Evolutionary conservation across 2,329 filamentous ascomycete genomes (phyloP), one percentile per base, ranked within the genome.

Genomic region (Zasmidium citrigriseum): DNA sequence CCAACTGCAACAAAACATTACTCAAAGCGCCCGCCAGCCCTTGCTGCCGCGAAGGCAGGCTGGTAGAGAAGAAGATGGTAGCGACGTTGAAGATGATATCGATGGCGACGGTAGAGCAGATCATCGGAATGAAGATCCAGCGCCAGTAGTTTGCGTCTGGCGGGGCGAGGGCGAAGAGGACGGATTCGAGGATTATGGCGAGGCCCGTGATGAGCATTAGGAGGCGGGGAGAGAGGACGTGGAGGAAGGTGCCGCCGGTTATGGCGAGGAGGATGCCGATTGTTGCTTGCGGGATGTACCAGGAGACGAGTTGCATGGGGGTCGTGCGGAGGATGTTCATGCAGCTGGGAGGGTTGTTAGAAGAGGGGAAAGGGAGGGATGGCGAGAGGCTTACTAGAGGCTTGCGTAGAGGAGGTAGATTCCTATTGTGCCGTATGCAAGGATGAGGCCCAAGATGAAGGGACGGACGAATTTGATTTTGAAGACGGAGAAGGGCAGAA

Each of bases 1-100:
- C 87, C 9, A 93, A 78, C 67, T 90, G 89, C 25, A 91, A 70
- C 1, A 91, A 74, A 49, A 84, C 86, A 74, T 89, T 91, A 67
- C 89, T 86, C 12, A 92, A 72, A 0, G 86, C 89, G 1, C 89
- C 88, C 0, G 89, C 89, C 0, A 91, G 78, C 0, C 88, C 89
- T 70, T 93, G 90, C 51, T 86, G 80, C 12, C 83, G 80, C 3
- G 79, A 78, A 0, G 89, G 88, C 62, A 92, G 78, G 14, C 83
- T 84, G 0, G 89, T 91, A 0, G 89, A 91, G 50, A 74, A 89
- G 73, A 90, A 93, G 59, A 93, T 83, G 67, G 89, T 92, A 18
- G 86, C 84, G 1, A 92, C 83, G 68, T 88, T 91, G 75, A 88
- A 92, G 5, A 85, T 86, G 55, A 92, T 85, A 68, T 93, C 90